Evolutionary conservation across 352 stramenopile species (phyloP).

Genomic region (Pythium brachiatum): DNA sequence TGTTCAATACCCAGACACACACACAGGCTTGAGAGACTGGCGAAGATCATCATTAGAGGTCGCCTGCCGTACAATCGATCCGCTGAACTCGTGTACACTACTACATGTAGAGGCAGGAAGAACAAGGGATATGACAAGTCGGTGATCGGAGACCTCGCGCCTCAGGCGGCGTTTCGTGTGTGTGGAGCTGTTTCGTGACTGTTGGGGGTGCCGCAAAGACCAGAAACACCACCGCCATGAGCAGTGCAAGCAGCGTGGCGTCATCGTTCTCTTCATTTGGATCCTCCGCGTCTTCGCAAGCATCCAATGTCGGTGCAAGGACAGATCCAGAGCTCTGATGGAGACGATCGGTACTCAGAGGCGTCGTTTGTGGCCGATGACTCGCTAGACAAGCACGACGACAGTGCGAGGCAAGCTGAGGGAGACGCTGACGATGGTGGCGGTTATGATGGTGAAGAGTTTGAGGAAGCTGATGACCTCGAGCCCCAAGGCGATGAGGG

Average conservation of each 20-base stretch:
- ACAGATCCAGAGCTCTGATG: neutral
- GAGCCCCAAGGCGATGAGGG: neutral
- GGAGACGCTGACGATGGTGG: neutral
- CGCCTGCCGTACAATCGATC: too few relatives aligned
- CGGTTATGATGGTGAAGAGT: conserved; percentile 12
- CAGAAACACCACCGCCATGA: conserved; percentile 2
- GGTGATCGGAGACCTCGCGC: too few relatives aligned
- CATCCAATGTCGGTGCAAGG: neutral
- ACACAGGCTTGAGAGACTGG: too few relatives aligned
- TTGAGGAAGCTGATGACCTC: conserved; percentile 8
- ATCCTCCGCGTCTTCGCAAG: neutral
- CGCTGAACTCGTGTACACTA: too few relatives aligned
- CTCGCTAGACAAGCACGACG: neutral
- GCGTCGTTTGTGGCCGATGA: conserved; percentile 1
- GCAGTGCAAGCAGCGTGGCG: conserved; percentile 5
- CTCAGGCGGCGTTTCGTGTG: too few relatives aligned
- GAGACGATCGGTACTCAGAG: neutral
- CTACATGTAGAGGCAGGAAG: too few relatives aligned
- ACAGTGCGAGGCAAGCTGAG: neutral
- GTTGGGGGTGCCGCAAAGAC: too few relatives aligned
- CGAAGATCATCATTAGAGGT: too few relatives aligned
- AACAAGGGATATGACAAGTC: too few relatives aligned
- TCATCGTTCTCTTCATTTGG: neutral
- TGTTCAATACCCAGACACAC: too few relatives aligned
- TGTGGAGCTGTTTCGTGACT: neutral